Evolutionary conservation across 2,329 filamentous ascomycete species (phyloP), one percentile per base, ranked within the genome.

Genomic region (Penicillium hordei): DNA sequence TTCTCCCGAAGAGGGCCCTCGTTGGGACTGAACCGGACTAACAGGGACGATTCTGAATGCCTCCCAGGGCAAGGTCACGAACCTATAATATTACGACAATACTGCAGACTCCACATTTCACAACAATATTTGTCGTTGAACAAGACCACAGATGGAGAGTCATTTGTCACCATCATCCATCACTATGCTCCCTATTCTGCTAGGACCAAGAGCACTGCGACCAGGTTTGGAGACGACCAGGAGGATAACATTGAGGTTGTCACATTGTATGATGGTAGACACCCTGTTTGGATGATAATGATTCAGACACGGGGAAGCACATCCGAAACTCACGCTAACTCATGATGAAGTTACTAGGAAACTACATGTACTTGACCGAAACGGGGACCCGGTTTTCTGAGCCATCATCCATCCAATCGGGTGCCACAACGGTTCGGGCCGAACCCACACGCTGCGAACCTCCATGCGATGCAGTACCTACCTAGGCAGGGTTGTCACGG

Each of bases 371-470:
- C 44, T 6, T 15, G 27, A 23, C 2, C 12, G 12, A 15, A 19
- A 19, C 36, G 13, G 25, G 12, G 36, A n/a, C 25, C 48, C 48
- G 19, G 25, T 40, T 31, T 40, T 29, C 9, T 23, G 9, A 23
- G 8, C 19, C 5, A 13, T n/a, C 36, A 21, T 19, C 13, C 5
- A 27, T 43, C 48, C 15, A 43, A 51, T 52, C 39, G 39, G 39
- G 17, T 15, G n/a, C 23, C 45, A 50, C 38, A 17, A 29, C 45
- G 52, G 52, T 29, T 55, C 52, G 52, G 52, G 29, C 45, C 52
- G 52, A 15, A 33, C 29, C 49, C 29, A 34, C 27, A 15, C n/a
- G 15, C n/a, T 1, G 7, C 29, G 15, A 33, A 33, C 39, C 15
- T 34, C 10, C 39, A 45, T 52, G 39, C 13, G 15, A 51, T n/a